Conservation (phyloP, 306 rosid species). For the Cucumis sativus region Cucumber_9930_V3 NC_026657.2:9313501-9314000, state of each 20-base stretch:
- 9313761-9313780: slow-evolving; percentile 64
- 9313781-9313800: slow-evolving; percentile 62
- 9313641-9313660: slow-evolving; percentile 13
- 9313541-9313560: slow-evolving; percentile 69
- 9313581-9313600: slow-evolving; percentile 83
- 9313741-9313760: slow-evolving; percentile 72
- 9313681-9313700: background rate
- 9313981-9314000: background rate
- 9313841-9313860: background rate
- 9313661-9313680: background rate
- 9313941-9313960: background rate
- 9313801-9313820: slow-evolving; percentile 91
- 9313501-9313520: slow-evolving; percentile 54
- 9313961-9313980: background rate
- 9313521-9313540: slow-evolving; percentile 88
- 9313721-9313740: slow-evolving; percentile 70
- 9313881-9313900: background rate
- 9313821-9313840: background rate
- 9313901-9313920: background rate
- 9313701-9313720: slow-evolving; percentile 39
- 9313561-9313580: slow-evolving; percentile 47
- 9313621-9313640: slow-evolving; percentile 48
- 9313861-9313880: background rate
- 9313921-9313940: background rate
- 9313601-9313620: slow-evolving; percentile 70